phyloP scores from a whole-genome alignment of 805 yeast genomes.

The Barnettozyma sp. region DNA sequence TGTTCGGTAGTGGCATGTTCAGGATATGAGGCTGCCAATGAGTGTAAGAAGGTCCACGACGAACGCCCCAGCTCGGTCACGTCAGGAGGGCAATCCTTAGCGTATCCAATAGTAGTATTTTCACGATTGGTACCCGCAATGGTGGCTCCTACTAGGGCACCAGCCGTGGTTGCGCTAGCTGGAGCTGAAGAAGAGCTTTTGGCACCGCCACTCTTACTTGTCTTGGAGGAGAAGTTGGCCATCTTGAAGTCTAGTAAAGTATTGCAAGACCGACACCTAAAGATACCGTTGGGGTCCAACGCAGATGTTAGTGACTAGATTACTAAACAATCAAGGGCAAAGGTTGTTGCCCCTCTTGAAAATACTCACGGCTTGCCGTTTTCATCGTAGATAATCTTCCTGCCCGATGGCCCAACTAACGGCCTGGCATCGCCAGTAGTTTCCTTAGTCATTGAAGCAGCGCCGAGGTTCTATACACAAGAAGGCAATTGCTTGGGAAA shows the following conservation, averaged over 20 bases:
- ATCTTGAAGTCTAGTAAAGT: constrained; percentile 70
- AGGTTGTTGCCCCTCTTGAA: too few species aligned
- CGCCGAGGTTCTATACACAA: neutral
- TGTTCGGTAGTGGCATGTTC: constrained; percentile 51
- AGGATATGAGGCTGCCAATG: constrained; percentile 88
- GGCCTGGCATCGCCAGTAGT: constrained; percentile 27
- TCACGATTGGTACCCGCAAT: constrained; percentile 1
- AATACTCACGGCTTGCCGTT: constrained; percentile 86
- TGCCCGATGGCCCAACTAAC: constrained; percentile 50
- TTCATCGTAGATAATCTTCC: constrained; percentile 68
- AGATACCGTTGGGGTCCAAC: too few species aligned
- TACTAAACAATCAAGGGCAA: too few species aligned
- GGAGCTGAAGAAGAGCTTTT: constrained; percentile 8
- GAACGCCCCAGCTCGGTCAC: constrained; percentile 73
- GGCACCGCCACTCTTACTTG: constrained; percentile 12
- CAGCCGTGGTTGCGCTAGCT: constrained; percentile 14
- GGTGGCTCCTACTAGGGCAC: constrained; percentile 13
- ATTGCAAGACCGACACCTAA: constrained; percentile 84
- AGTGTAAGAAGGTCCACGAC: constrained; percentile 88
- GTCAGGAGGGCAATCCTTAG: constrained; percentile 76
- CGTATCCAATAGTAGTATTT: constrained; percentile 21
- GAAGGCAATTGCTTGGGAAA: too few species aligned
- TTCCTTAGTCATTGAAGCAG: constrained; percentile 1
- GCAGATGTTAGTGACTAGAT: too few species aligned
- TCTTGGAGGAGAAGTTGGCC: constrained; percentile 32